Evolutionary conservation across 1,284 basidiomycete genomes (phyloP), one percentile per base, ranked within the genome.

Genomic region (Sparassis latifolia): DNA sequence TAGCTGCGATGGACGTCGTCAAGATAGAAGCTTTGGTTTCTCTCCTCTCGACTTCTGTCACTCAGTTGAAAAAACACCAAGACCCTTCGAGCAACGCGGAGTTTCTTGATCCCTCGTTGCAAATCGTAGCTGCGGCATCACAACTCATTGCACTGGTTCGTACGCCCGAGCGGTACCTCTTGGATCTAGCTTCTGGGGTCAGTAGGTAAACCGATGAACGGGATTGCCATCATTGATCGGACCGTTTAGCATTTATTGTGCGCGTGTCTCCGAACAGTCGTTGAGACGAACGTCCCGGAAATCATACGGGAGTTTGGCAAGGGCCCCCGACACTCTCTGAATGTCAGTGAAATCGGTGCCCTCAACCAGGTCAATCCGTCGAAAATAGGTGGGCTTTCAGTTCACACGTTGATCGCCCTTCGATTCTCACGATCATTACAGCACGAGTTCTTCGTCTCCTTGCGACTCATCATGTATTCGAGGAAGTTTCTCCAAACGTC

Each of bases 251-350:
- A 48, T 35, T 41, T 52, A 41, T 10, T 59, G 27, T 54, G 65
- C 4, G 48, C 62, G 7, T 60, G 58, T 3, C 35, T 69, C 4
- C 51, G 63, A 1, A 58, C 66, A 29, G 68, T 60, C 2, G 55
- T 64, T 29, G 62, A 63, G 35, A 61, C 63, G 2, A 62, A 71
- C 50, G 65, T 70, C 7, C 53, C 61, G 3, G 70, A 73, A 55
- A 69, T 70, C 10, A 52, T 73, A 27, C 57, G 67, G 9, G 67
- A 66, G 31, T 68, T 67, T 9, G 70, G 70, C 1, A 55, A 57
- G 0, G 51, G 48, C 5, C 44, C 45, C 3, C 45, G 44, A 39
- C 46, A 65, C 48, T 69, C 65, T 0, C 28, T 62, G 28, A 56
- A 62, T 40, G 57, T 62, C 20, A 46, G 52, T n/a, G 59, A 65